Percentiles rank a stretch among this genome's conserved stretches.
Conservation (phyloP, 2,329 filamentous ascomycete species). For the Xylariaceae sp. region DNA sequence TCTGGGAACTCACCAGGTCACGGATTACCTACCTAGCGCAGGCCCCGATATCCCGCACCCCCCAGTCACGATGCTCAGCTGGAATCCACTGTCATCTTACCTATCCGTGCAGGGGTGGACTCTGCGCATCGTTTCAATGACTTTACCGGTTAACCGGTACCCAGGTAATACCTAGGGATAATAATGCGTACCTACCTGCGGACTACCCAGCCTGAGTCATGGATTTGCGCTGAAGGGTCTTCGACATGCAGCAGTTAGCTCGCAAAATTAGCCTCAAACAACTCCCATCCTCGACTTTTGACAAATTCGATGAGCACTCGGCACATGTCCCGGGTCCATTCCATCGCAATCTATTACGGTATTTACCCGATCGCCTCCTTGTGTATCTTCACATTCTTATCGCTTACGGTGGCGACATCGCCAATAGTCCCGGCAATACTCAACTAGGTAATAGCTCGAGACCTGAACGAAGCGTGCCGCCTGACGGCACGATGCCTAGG, state of each 20-base stretch:
- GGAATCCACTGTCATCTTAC: too few species aligned
- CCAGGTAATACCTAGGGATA: too few species aligned
- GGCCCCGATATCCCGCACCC: neutral
- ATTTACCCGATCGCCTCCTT: neutral
- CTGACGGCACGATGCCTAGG: neutral
- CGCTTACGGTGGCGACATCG: constrained; percentile 2
- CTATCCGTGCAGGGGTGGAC: neutral
- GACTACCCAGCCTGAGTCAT: too few species aligned
- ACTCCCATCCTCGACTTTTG: neutral
- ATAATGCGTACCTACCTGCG: too few species aligned
- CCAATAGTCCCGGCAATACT: neutral
- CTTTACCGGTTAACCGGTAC: neutral
- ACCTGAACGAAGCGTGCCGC: neutral
- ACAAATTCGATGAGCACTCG: neutral
- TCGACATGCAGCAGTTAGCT: too few species aligned
- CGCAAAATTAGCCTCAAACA: too few species aligned
- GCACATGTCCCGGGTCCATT: neutral
- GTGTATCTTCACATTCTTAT: neutral
- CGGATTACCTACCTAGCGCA: neutral
- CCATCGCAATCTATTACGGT: neutral
- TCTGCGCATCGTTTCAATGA: neutral
- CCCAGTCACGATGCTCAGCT: neutral
- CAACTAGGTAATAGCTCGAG: too few species aligned
- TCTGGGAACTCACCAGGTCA: neutral
- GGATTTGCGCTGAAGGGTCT: too few species aligned